A percentile compares a stretch with the other conserved stretches of the same genome.
phyloP scores from a whole-genome alignment of 495 filamentous ascomycete species.

The Trichoderma reesei region DNA sequence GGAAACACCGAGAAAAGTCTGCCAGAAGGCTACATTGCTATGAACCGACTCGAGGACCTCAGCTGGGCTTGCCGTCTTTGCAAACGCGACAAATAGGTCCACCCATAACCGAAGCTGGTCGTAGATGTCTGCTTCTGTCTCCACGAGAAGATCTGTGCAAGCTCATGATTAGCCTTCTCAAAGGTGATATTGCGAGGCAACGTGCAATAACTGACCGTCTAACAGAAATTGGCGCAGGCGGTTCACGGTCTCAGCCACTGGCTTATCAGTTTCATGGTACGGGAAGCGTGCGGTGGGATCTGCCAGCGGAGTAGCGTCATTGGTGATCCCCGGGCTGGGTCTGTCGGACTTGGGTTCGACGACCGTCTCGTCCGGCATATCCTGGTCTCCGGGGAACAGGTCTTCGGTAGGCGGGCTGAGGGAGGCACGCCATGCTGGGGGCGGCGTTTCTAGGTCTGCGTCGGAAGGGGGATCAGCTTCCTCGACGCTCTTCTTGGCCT shows the following conservation, averaged over 20 bases:
- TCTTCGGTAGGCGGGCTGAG: constrained; percentile 29
- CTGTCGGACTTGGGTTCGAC: constrained; percentile 24
- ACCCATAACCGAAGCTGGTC: constrained; percentile 34
- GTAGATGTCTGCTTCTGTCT: constrained; percentile 25
- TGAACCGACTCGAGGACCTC: constrained; percentile 27
- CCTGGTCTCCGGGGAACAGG: constrained; percentile 19
- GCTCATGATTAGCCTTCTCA: constrained; percentile 10
- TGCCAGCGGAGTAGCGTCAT: not conserved
- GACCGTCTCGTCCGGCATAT: not conserved
- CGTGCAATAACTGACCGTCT: constrained; percentile 20
- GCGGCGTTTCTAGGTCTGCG: constrained; percentile 13
- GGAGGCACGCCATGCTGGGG: constrained; percentile 18
- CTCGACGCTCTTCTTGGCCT: constrained; percentile 32
- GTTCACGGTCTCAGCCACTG: constrained; percentile 23
- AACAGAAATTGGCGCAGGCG: constrained; percentile 28
- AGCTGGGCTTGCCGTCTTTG: constrained; percentile 15
- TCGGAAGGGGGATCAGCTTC: constrained; percentile 20
- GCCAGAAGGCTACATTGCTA: constrained; percentile 31
- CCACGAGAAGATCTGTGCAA: constrained; percentile 24
- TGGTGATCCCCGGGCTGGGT: constrained; percentile 15
- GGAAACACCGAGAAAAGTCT: constrained; percentile 19
- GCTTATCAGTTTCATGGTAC: constrained; percentile 31
- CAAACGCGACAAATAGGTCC: constrained; percentile 27
- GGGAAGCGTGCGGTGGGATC: constrained; percentile 30
- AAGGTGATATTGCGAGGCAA: constrained; percentile 13